phyloP scores from a whole-genome alignment of 2,329 filamentous ascomycete species.

The Fusarium fujikuroi region DNA sequence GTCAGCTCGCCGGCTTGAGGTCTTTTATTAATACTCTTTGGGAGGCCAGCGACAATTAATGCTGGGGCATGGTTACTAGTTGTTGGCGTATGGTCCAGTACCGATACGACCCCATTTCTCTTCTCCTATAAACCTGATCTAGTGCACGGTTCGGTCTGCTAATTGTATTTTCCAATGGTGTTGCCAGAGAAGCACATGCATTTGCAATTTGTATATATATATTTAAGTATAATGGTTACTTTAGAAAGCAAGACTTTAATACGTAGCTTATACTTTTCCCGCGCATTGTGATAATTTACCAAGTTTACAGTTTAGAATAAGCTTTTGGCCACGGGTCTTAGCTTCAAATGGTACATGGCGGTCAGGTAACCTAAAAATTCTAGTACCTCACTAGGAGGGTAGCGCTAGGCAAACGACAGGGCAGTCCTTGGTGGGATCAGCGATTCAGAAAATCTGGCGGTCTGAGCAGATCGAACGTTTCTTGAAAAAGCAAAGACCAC shows the following conservation, averaged over 20 bases:
- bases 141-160: too few relatives aligned
- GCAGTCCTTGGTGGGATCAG: background rate
- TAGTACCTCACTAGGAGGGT: background rate
- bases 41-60: too few relatives aligned
- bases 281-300: accelerated
- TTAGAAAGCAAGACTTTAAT: accelerated
- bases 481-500: background rate
- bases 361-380: background rate
- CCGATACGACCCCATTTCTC: too few relatives aligned
- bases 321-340: background rate
- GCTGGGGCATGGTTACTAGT: too few relatives aligned
- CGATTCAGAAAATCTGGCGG: background rate
- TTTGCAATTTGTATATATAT: too few relatives aligned
- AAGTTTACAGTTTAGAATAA: background rate
- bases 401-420: background rate
- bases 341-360: background rate
- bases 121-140: too few relatives aligned
- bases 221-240: too few relatives aligned
- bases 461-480: background rate
- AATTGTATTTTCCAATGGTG: too few relatives aligned
- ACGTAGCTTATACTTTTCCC: accelerated
- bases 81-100: too few relatives aligned
- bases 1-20: too few relatives aligned
- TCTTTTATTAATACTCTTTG: too few relatives aligned
- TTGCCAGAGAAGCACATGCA: too few relatives aligned